Evolutionary conservation across 768 basidiomycete genomes (phyloP), one percentile per base, ranked within the genome.

Genomic region (Candolleomyces eurysporus): DNA sequence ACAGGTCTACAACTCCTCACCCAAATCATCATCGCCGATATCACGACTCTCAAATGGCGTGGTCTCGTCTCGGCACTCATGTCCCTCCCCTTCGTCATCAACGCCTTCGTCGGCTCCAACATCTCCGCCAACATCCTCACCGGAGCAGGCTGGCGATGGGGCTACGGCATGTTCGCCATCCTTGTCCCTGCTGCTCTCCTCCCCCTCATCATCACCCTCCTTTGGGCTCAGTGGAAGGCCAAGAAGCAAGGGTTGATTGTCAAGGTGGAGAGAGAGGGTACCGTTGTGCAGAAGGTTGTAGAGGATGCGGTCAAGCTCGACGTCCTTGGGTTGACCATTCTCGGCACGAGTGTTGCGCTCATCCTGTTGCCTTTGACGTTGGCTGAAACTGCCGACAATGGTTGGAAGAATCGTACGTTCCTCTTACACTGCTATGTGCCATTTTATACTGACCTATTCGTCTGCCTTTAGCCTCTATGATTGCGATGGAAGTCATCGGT

Each of bases 1-100:
- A 86, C 85, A 13, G 87, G 87, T 1, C 72, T 89, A 42, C 87
- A 89, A 69, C 73, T 89, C 11, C 78, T 88, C 8, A 87, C 83
- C 16, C 83, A 85, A 61, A 84, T 87, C 61, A 81, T 87, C 65
- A 84, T 87, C 55, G 86, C 85, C 22, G 85, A 86, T 65, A 82
- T 82, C 58, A 86, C 84, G 2, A 82, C 84, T 7, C 78, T 86
- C 17, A 74, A 75, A 67, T 85, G 83, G 82, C 78, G 85, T 58
- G 83, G 84, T 39, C 64, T 85, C 22, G 78, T 85, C 30, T 77
- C 76, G 7, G 73, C 73, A 13, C 60, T 72, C 16, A 72, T 74
- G 48, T 69, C 71, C 2, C 48, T 69, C 56, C 73, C 73, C 5
- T 74, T 71, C 61, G 72, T 89, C 62, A 75, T 89, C 69, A 88